A percentile compares a stretch with the other conserved stretches of the same genome.
Evolutionary conservation across 257 asterid genomes (phyloP).

Genomic region (Solanum gandarillasii): DNA sequence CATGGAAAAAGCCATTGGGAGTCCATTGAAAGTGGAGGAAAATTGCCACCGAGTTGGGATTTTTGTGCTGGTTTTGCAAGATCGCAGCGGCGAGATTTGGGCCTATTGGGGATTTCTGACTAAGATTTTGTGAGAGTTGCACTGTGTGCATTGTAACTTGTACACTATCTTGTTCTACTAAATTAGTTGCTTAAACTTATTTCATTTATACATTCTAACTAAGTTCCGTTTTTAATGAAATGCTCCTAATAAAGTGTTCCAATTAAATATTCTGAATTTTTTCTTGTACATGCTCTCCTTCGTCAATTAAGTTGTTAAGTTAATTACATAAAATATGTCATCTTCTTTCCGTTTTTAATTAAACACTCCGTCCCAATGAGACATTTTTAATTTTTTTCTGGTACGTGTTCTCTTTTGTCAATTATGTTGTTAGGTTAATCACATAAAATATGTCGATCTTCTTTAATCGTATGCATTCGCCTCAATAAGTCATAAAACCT

Average conservation of each 20-base stretch:
- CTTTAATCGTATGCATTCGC: neutral
- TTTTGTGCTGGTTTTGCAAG: neutral
- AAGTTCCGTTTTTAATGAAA: neutral
- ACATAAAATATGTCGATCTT: no score
- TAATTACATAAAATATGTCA: no score
- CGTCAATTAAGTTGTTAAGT: no score
- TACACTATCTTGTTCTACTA: neutral
- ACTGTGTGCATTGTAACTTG: neutral
- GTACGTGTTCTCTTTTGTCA: no score
- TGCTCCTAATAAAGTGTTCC: neutral
- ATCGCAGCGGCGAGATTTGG: neutral
- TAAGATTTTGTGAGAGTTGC: neutral
- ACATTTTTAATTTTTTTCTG: no score
- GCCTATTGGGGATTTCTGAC: neutral
- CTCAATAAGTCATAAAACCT: neutral
- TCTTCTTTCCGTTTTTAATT: no score
- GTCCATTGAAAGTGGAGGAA: conserved; percentile 11
- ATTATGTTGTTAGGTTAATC: no score
- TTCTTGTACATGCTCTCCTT: no score
- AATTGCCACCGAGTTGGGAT: neutral
- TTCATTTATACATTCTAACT: no score
- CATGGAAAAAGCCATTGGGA: conserved; percentile 23
- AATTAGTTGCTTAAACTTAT: neutral
- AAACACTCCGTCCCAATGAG: neutral
- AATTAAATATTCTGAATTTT: no score